Base-by-base conservation (phyloP, 106 monocot genomes). In the Acorus calamus region DNA sequence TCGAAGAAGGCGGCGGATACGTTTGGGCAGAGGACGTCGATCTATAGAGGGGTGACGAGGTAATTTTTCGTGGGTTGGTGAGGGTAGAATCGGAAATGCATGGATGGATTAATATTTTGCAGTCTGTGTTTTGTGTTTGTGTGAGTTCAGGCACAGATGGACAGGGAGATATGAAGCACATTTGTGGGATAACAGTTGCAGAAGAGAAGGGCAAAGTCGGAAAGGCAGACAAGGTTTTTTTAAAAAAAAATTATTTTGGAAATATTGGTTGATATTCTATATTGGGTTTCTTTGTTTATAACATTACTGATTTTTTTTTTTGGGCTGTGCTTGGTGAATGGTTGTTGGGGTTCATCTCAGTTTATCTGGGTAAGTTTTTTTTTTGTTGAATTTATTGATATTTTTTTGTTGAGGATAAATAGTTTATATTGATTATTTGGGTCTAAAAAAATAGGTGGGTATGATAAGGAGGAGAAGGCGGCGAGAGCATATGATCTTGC, bases 391-490 rank as follows among this genome's bases (percentile, higher is more conserved):
- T 60, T 1, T 28, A 11, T 13, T 14, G 42, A 46, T 66, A 57
- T 56, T 58, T 46, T 49, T 28, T 42, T 70, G 52, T 13, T 45
- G 28, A 28, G 28, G 28, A 28, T 28, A 28, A 28, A 28, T 28
- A 28, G 13, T 70, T 13, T 52, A 28, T 59, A 8, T 42, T 46
- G 44, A 4, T 61, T 12, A 8, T 72, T 50, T 14, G 0, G 41
- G 6, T 11, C 28, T 28, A 28, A 28, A 28, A 12, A 61, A 45
- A 45, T 46, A 90, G 94, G 94, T 60, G 94, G 94, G 4, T 96
- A 96, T 57, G 94, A 96, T 55, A 96, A 87, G 50, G 94, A 96
- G 71, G 90, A 96, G 76, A 96, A 90, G 68, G 94, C 94, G n/a
- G 94, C 90, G 28, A 87, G 87, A 56, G 94, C 94, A 2, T 96